Base-by-base conservation (phyloP, 768 basidiomycete genomes). In the Collybiopsis luxurians region DNA sequence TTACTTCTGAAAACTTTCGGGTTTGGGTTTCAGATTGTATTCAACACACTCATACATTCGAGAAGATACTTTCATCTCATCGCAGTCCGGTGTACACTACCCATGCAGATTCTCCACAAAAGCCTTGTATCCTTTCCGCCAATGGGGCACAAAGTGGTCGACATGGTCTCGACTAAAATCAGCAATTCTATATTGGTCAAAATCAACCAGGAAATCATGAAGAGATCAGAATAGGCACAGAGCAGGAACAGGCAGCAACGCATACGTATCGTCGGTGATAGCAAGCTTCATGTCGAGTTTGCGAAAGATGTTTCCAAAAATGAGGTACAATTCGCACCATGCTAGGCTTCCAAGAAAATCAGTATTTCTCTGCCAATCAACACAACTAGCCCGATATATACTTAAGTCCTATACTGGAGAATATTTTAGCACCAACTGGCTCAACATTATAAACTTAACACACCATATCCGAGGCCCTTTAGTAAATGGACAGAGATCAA, bases 401-500 rank as follows among this genome's bases (percentile, higher is more conserved):
- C 50, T 51, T 51, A 21, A 51, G 24, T 51, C 50, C 50, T 23
- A 51, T n/a, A 39, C 50, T 51, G 24, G 4, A 36, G 19, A 9
- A 1, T 2, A 3, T 4, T 13, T 36, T 15, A 9, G 12, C 21
- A 19, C 5, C 36, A 9, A 50, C 6, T 21, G 19, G 26, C 9
- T 24, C 13, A 13, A 0, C 9, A 12, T 12, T 13, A 23, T 13
- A 34, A n/a, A 19, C n/a, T 15, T 24, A 24, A 36, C 50, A 15
- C 34, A 51, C 50, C 53, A 53, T 3, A 53, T 43, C 42, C 40
- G 53, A 53, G 53, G 53, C 1, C 53, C 53, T 53, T 53, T 53
- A 28, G 26, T 30, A 57, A 81, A 80, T 21, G 75, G 64, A 11
- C 77, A 71, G 19, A 81, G 58, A 59, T 74, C 72, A 11, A 66